A percentile compares a stretch with the other conserved stretches of the same genome.
phyloP scores from a whole-genome alignment of 306 rosid species.

The Carpinus viminea region DNA sequence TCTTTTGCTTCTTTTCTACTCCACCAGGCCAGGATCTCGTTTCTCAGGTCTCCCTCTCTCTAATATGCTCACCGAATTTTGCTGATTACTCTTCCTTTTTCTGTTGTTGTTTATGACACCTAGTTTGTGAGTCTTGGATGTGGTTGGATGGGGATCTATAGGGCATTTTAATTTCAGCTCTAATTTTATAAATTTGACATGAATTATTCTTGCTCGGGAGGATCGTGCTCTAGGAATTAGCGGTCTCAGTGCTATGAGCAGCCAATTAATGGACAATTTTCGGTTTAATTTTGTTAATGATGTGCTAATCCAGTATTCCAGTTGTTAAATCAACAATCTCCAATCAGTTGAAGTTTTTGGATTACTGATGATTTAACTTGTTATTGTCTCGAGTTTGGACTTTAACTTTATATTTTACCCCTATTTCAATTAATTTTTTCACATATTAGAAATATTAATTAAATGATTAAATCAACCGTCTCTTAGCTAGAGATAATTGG shows the following conservation, averaged over 20 bases:
- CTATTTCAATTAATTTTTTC: too few species aligned
- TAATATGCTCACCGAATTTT: not conserved
- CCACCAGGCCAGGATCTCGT: conserved; percentile 40
- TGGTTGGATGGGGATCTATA: not conserved
- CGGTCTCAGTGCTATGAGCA: not conserved
- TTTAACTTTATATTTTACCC: too few species aligned
- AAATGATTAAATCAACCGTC: too few species aligned
- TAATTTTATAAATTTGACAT: not conserved
- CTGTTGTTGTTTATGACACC: not conserved
- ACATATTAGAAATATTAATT: too few species aligned
- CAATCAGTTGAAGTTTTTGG: too few species aligned
- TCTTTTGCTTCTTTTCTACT: conserved; percentile 62
- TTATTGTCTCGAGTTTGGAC: too few species aligned
- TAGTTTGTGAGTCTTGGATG: not conserved
- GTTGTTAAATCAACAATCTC: not conserved
- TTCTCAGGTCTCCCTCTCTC: conserved; percentile 54
- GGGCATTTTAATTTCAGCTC: not conserved
- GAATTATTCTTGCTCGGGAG: not conserved
- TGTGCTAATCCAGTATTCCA: not conserved
- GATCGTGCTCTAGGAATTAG: not conserved
- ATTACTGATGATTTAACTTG: too few species aligned
- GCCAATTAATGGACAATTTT: not conserved
- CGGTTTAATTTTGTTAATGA: not conserved
- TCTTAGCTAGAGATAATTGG: too few species aligned
- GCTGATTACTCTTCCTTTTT: not conserved